Evolutionary conservation across 306 rosid genomes (phyloP).

Genomic region (Vigna mungo): DNA sequence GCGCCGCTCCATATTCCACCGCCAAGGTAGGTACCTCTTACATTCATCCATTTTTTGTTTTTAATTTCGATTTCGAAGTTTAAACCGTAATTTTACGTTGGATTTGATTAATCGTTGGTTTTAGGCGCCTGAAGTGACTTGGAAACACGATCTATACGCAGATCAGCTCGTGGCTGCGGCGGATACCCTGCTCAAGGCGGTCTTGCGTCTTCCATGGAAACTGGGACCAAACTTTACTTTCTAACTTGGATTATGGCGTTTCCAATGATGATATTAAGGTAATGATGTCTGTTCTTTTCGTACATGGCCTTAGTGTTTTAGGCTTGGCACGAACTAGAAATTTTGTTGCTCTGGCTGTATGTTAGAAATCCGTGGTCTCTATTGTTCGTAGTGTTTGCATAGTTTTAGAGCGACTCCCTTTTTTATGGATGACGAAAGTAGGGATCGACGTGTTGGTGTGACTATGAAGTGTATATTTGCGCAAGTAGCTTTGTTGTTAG

Average conservation of each 20-base stretch:
- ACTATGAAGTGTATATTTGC: background rate
- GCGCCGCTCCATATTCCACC: slow-evolving; percentile 67
- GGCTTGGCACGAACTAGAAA: too few species aligned
- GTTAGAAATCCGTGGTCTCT: background rate
- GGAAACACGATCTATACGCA: slow-evolving; percentile 87
- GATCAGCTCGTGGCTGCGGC: slow-evolving; percentile 57
- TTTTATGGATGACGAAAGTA: background rate
- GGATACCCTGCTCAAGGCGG: slow-evolving; percentile 55
- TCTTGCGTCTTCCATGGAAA: slow-evolving; percentile 84
- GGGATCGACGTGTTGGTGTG: background rate
- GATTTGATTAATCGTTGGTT: background rate
- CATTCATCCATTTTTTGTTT: too few species aligned
- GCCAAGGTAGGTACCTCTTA: slow-evolving; percentile 54
- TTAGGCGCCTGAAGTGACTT: slow-evolving; percentile 89
- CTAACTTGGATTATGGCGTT: slow-evolving; percentile 92
- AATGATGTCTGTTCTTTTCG: background rate
- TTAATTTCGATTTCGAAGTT: background rate
- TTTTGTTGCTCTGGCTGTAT: background rate
- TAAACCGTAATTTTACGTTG: background rate
- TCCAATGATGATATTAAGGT: slow-evolving; percentile 97
- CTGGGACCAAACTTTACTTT: slow-evolving; percentile 91
- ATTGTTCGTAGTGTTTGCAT: background rate
- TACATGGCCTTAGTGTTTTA: too few species aligned
- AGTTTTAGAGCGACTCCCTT: background rate
- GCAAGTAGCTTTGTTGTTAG: background rate